phyloP scores from a whole-genome alignment of 2,329 filamentous ascomycete genomes.

The Fusarium tupiense region DNA sequence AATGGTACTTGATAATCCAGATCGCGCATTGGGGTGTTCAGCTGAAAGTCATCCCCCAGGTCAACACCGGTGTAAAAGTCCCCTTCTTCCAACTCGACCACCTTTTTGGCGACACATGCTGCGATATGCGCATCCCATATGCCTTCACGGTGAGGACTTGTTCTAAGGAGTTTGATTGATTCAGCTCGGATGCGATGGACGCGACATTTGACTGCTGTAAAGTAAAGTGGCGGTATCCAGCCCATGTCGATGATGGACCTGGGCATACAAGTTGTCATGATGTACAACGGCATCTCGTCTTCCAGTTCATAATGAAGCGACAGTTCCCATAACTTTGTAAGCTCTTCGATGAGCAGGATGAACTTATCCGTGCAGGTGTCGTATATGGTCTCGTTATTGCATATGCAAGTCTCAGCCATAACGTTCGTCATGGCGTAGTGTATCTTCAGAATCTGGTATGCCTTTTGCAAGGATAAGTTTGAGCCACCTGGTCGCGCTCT shows the following conservation, averaged over 20 bases:
- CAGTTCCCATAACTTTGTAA: conserved; percentile 17
- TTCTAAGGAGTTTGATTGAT: conserved; percentile 48
- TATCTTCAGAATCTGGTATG: conserved; percentile 45
- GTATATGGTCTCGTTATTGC: conserved; percentile 48
- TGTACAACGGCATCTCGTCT: conserved; percentile 2
- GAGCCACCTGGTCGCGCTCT: conserved; percentile 10
- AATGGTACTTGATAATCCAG: conserved; percentile 20
- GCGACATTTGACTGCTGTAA: conserved; percentile 58
- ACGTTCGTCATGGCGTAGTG: conserved; percentile 57
- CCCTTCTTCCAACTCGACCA: conserved; percentile 53
- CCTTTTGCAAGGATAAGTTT: conserved; percentile 34
- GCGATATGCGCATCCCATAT: conserved; percentile 53
- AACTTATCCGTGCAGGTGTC: conserved; percentile 50
- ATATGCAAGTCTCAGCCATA: conserved; percentile 51
- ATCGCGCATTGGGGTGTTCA: conserved; percentile 3
- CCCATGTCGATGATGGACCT: conserved; percentile 54
- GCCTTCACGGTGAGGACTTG: conserved; percentile 49
- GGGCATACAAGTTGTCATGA: conserved; percentile 43
- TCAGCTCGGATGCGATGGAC: conserved; percentile 52
- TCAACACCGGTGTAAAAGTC: conserved; percentile 29
- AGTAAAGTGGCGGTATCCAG: conserved; percentile 58
- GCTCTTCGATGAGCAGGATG: conserved; percentile 44
- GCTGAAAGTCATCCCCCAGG: conserved; percentile 16
- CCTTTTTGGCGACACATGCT: conserved; percentile 47
- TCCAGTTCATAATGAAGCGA: conserved; percentile 11